Base-by-base conservation (phyloP, 257 asterid species). In the Striga asiatica region DNA sequence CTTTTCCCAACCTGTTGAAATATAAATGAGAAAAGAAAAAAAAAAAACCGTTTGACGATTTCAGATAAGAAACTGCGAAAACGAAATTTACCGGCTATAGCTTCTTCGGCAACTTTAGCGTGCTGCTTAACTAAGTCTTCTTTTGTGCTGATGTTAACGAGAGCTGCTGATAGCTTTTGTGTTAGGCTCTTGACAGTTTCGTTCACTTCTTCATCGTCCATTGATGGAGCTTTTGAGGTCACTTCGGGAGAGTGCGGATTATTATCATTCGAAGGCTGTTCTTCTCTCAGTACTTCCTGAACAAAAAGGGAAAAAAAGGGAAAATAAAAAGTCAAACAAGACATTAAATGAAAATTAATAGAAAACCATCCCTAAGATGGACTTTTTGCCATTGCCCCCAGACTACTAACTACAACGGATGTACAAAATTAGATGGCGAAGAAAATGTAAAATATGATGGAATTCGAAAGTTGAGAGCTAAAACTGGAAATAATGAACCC, bases 51-150 rank as follows among this genome's bases (percentile, higher is more conserved):
- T n/a, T n/a, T n/a, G n/a, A n/a, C n/a, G n/a, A n/a, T n/a, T n/a
- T n/a, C n/a, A 45, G 38, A 22, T 2, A 28, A 60, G 18, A 58
- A 1, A n/a, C n/a, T n/a, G n/a, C n/a, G n/a, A n/a, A n/a, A n/a
- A n/a, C n/a, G n/a, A 54, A 23, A 2, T 4, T 54, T 77, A 85
- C 95, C 93, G 65, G 84, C 93, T 7, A 85, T 89, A 71, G 95
- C 95, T 78, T 85, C 95, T 78, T 82, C 93, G 17, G 93, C 93
- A 34, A 85, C 93, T 71, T 80, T 85, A 7, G 84, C 78, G 55
- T 85, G 95, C 74, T 85, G 95, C 73, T 85, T 85, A 58, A 82
- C 95, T 13, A 85, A 65, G 31, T 85, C 93, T 61, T 85, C 93
- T 68, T 82, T 85, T 24, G 88, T 84, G 19, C 89, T 71, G 16